Percentiles rank a stretch among this genome's conserved stretches.
Conservation (phyloP, 768 basidiomycete species). For the Trametes villosa region DNA sequence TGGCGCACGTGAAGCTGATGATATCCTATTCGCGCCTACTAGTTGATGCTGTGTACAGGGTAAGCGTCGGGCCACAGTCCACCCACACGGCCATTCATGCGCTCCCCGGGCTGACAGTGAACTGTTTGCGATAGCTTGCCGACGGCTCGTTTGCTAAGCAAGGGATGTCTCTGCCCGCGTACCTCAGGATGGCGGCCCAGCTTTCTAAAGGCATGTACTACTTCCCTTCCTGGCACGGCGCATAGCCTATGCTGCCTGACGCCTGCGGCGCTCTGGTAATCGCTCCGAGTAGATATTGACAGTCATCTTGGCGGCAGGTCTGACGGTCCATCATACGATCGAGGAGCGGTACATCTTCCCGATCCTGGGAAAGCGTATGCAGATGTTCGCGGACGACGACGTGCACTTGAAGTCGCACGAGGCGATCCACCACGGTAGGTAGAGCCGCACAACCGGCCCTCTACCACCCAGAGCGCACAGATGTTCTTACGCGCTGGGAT, state of each 20-base stretch:
- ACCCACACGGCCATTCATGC: neutral
- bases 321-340: constrained; percentile 59
- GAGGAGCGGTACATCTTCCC: constrained; percentile 60
- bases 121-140: too few relatives aligned
- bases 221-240: neutral
- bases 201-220: constrained; percentile 45
- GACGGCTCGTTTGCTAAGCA: constrained; percentile 53
- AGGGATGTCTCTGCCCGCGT: constrained; percentile 48
- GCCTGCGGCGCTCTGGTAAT: too few relatives aligned
- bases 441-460: too few relatives aligned
- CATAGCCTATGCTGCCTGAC: too few relatives aligned
- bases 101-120: too few relatives aligned
- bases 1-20: neutral
- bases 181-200: constrained; percentile 44
- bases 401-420: constrained; percentile 54
- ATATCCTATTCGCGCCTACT: neutral
- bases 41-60: constrained; percentile 54
- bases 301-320: constrained; percentile 39
- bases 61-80: constrained; percentile 16
- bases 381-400: constrained; percentile 48
- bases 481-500: neutral
- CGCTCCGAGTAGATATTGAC: neutral
- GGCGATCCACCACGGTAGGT: constrained; percentile 55
- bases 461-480: neutral
- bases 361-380: constrained; percentile 51